These are phyloP conservation scores for Aquilaria agallochum DNA, from an alignment of 441 rosid genomes.

Conservation along the genomic window DNA sequence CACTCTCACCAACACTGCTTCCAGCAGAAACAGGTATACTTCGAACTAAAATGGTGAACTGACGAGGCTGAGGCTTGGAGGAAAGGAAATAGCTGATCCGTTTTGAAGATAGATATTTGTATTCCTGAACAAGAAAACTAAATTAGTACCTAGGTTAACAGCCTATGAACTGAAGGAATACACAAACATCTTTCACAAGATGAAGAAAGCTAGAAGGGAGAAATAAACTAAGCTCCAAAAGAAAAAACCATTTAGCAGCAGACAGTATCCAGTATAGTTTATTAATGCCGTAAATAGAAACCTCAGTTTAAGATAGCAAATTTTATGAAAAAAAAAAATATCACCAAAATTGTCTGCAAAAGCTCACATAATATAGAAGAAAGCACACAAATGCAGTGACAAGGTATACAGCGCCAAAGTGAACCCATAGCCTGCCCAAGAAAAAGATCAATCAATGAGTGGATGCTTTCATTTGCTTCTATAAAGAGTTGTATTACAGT, in stretches of 20 bases:
- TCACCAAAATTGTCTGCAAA: background rate
- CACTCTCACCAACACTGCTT: conserved; percentile 69
- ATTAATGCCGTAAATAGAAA: no score
- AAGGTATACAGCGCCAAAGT: conserved; percentile 74
- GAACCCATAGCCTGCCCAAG: conserved; percentile 89
- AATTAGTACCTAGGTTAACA: no score
- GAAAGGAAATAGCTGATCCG: conserved; percentile 75
- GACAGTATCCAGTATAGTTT: no score
- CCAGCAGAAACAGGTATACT: conserved; percentile 74
- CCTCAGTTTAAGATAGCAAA: background rate
- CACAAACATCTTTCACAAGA: conserved; percentile 9
- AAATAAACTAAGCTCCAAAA: conserved; percentile 2
- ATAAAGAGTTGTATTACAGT: no score
- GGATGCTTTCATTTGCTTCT: no score
- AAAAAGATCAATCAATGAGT: background rate
- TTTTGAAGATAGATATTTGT: conserved; percentile 60
- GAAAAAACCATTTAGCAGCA: conserved; percentile 3
- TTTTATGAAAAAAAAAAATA: background rate
- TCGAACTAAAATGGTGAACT: conserved; percentile 85
- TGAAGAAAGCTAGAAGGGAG: conserved; percentile 8
- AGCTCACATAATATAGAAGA: conserved; percentile 79
- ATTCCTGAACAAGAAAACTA: conserved; percentile 60
- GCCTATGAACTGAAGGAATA: no score
- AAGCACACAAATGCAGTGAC: conserved; percentile 71
- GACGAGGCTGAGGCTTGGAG: conserved; percentile 89